phyloP scores from a whole-genome alignment of 768 basidiomycete genomes.

The Serendipita sp. region DNA sequence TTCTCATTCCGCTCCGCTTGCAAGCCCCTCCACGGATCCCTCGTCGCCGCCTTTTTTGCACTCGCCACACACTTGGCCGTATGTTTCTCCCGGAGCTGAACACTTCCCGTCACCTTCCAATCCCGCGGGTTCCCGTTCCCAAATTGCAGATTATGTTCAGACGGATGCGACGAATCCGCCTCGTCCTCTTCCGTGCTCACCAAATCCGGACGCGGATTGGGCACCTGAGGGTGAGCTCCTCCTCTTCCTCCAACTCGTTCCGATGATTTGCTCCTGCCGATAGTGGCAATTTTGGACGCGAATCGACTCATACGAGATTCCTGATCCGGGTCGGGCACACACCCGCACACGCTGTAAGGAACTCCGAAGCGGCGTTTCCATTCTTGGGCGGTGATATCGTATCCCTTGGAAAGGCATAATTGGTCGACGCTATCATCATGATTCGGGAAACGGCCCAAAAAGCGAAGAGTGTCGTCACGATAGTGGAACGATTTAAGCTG shows the following conservation, averaged over 20 bases:
- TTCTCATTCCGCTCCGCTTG: neutral
- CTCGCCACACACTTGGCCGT: neutral
- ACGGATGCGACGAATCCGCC: slow-evolving; percentile 8
- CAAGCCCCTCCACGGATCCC: neutral
- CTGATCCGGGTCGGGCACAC: neutral
- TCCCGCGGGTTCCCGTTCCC: neutral
- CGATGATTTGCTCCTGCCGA: too few species aligned
- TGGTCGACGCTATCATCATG: slow-evolving; percentile 13
- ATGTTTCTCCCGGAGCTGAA: neutral
- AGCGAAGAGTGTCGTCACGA: neutral
- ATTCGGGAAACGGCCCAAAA: slow-evolving; percentile 5
- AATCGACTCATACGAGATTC: neutral
- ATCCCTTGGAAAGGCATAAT: neutral
- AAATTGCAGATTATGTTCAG: slow-evolving; percentile 6
- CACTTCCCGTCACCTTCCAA: neutral
- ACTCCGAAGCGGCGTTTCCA: slow-evolving; percentile 8
- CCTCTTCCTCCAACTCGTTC: neutral
- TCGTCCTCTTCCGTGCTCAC: slow-evolving; percentile 1
- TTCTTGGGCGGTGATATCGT: neutral
- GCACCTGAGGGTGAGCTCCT: neutral
- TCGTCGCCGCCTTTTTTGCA: neutral
- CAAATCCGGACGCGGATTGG: slow-evolving; percentile 4
- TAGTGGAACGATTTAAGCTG: slow-evolving; percentile 10
- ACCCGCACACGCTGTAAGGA: slow-evolving; percentile 9
- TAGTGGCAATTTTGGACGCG: neutral